phyloP scores from a whole-genome alignment of 73 alveolate genomes.

The Paramecium caudatum region DNA sequence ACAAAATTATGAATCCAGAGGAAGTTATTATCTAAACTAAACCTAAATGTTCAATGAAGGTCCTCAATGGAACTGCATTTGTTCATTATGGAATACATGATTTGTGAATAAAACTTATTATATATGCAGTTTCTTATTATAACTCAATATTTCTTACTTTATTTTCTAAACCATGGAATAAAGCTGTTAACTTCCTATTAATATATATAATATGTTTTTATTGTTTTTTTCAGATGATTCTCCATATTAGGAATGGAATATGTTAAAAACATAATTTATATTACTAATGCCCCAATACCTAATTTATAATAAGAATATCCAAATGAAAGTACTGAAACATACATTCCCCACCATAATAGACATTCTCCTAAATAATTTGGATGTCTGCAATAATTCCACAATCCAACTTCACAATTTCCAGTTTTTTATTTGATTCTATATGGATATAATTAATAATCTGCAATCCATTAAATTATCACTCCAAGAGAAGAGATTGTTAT shows the following conservation, averaged over 20 bases:
- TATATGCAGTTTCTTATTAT: too few species aligned
- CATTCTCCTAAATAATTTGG: conserved; percentile 97
- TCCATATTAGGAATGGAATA: conserved; percentile 75
- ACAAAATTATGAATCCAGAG: conserved; percentile 8
- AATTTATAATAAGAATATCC: conserved; percentile 64
- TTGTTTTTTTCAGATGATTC: conserved; percentile 44
- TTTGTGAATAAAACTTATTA: too few species aligned
- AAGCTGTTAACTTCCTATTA: conserved; percentile 53
- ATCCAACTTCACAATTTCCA: conserved; percentile 83
- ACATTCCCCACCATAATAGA: conserved; percentile 90
- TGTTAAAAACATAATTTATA: conserved; percentile 15
- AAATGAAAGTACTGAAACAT: conserved; percentile 71
- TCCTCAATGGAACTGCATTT: conserved; percentile 56
- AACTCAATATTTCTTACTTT: too few species aligned
- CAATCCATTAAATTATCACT: conserved; percentile 51
- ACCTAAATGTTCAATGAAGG: conserved; percentile 18
- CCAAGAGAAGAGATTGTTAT: not conserved
- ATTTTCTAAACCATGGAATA: conserved; percentile 55
- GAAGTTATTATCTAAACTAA: conserved; percentile 2
- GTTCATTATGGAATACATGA: conserved; percentile 52
- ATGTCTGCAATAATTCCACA: conserved; percentile 97
- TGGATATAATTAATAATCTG: conserved; percentile 58
- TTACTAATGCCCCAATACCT: conserved; percentile 63
- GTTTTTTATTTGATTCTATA: conserved; percentile 39
- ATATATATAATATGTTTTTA: conserved; percentile 40